phyloP scores from a whole-genome alignment of 2,329 filamentous ascomycete genomes.

The Xylariaceae sp. region DNA sequence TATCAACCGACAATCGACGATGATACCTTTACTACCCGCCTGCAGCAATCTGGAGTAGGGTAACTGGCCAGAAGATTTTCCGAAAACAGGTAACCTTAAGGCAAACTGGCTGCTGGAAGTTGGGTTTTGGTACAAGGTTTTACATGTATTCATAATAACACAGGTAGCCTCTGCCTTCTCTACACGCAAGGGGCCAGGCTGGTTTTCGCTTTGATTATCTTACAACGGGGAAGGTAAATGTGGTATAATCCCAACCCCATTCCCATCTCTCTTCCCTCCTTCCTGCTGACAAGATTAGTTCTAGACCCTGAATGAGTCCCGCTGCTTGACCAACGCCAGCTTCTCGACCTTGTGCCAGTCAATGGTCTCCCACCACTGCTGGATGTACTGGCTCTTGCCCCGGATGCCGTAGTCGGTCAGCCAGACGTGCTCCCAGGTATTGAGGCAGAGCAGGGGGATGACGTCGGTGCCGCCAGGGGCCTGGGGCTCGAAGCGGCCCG shows the following conservation, averaged over 20 bases:
- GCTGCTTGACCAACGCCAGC: constrained; percentile 22
- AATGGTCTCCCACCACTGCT: constrained; percentile 81
- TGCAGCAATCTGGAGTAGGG: no score
- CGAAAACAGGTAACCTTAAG: no score
- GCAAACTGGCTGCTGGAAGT: no score
- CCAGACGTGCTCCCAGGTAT: constrained; percentile 95
- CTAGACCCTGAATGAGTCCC: constrained; percentile 2
- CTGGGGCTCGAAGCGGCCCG: constrained; percentile 26
- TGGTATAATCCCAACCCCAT: no score
- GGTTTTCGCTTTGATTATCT: no score
- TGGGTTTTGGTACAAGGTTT: no score
- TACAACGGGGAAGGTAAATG: background rate
- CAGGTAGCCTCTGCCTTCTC: no score
- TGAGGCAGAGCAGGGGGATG: constrained; percentile 79
- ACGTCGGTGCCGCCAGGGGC: constrained; percentile 64
- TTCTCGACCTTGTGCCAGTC: constrained; percentile 73
- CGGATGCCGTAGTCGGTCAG: constrained; percentile 69
- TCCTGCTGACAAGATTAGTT: background rate
- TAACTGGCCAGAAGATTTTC: no score
- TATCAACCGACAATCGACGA: no score
- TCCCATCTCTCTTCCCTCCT: background rate
- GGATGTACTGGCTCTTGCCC: constrained; percentile 71
- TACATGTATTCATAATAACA: no score
- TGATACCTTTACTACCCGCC: no score
- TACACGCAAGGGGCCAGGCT: no score